Base-by-base conservation (phyloP, 2,329 filamentous ascomycete species). In the Teratosphaeria viscida region DNA sequence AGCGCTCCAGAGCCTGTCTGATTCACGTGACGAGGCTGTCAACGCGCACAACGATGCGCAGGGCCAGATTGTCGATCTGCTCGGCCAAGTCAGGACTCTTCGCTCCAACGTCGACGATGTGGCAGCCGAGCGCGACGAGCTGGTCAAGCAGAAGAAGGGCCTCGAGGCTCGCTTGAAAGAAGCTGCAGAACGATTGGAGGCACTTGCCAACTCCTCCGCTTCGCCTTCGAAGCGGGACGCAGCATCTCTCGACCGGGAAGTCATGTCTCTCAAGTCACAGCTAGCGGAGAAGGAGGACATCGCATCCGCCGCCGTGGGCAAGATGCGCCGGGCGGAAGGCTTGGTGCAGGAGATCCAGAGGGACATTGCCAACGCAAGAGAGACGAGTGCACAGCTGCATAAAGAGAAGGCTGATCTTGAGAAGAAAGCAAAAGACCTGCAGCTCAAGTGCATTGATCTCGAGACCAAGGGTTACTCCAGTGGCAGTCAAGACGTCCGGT, bases 401-500 rank as follows among this genome's bases (percentile, higher is more conserved):
- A 92, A 92, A 72, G 90, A 96, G 66, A 97, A 96, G 77, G 89
- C 89, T 2, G 82, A 82, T 0, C 78, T 99, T 52, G 94, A 97
- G 77, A 96, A 96, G 79, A 85, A 83, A 58, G 79, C 95, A 56
- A 96, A 92, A 73, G 92, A 99, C 73, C 81, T 92, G 29, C 92
- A 97, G 74, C 83, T 97, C 57, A 86, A 86, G 70, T 84, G 95
- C 59, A 87, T 99, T 57, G 94, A 97, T 72, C 81, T 97, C 8
- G 92, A 99, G 77, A 97, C 94, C 52, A 97, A 97, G 79, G 91
- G 92, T 57, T 97, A 95, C 76, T 94, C 92, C 23, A 95, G 87
- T 65, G 89, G 89, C 27, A 96, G 92, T 73, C 90, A 96, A 69
- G 92, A 97, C 75, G 90, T 97, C 66, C 88, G 94, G 70, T 97